Base-by-base conservation (phyloP, 23 red algal genomes). In the Agarophyton chilense region DNA sequence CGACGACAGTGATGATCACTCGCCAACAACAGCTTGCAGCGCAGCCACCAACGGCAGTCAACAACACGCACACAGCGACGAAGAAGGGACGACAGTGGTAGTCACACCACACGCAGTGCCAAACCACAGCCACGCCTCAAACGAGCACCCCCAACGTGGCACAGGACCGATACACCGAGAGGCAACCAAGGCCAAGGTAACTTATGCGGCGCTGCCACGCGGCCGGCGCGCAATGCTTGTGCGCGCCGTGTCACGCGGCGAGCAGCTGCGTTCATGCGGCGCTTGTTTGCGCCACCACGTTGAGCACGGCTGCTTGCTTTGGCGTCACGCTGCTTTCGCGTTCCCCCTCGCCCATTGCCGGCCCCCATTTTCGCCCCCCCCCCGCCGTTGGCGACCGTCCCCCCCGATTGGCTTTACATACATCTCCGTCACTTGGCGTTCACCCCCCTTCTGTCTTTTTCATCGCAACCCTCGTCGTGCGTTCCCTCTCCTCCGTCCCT, bases 121-220 rank as follows among this genome's bases (percentile, higher is more conserved):
- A 25, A 28, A 58, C 55, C 52, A 21, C 16, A 21, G 52, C 52
- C 16, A 19, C 52, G 52, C 52, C 52, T 21, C 52, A 54, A 19
- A n/a, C n/a, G n/a, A n/a, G 45, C 45, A 13, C 7, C 8, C 45
- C 17, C 55, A 58, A 58, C 55, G 55, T 58, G 55, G 55, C 55
- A 58, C 10, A 3, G 10, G 3, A 8, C n/a, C n/a, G n/a, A n/a
- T n/a, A n/a, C n/a, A n/a, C n/a, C n/a, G n/a, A n/a, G n/a, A n/a
- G n/a, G n/a, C n/a, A n/a, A n/a, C n/a, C n/a, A n/a, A n/a, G n/a
- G n/a, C n/a, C n/a, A n/a, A n/a, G n/a, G n/a, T n/a, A n/a, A n/a
- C n/a, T n/a, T n/a, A n/a, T n/a, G n/a, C n/a, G n/a, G 60, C 60
- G 60, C 60, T 12, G 60, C 60, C 60, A 65, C 60, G 60, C 60